A percentile compares a stretch with the other conserved stretches of the same genome.
Conservation (phyloP, 805 yeast genomes). For the Metschnikowia borealis region DNA sequence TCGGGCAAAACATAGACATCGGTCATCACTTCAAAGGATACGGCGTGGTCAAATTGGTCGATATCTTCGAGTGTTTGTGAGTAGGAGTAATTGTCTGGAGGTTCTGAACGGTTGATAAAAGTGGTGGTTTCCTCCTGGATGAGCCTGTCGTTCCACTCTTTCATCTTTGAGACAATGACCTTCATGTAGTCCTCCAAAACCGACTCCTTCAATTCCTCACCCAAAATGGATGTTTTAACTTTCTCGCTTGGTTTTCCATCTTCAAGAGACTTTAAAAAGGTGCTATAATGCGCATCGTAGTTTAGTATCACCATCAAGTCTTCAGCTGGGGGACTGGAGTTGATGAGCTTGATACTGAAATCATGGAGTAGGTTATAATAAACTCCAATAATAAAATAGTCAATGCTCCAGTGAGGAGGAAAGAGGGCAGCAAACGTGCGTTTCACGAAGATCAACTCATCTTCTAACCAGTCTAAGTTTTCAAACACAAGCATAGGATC, state of each 20-base stretch:
- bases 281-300: slow-evolving; percentile 64
- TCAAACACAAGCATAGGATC: slow-evolving; percentile 59
- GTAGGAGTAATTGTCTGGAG: slow-evolving; percentile 73
- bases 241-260: slow-evolving; percentile 39
- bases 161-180: slow-evolving; percentile 67
- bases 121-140: slow-evolving; percentile 61
- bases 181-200: slow-evolving; percentile 75
- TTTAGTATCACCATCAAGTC: slow-evolving; percentile 69
- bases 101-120: slow-evolving; percentile 60
- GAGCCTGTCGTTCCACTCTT: slow-evolving; percentile 78
- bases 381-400: slow-evolving; percentile 53
- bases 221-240: slow-evolving; percentile 49
- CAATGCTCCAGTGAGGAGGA: slow-evolving; percentile 74
- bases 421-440: slow-evolving; percentile 55
- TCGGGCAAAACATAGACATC: slow-evolving; percentile 64
- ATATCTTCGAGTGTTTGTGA: slow-evolving; percentile 38
- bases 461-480: slow-evolving; percentile 77
- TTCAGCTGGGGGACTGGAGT: slow-evolving; percentile 75
- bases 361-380: slow-evolving; percentile 66
- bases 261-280: slow-evolving; percentile 27
- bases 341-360: slow-evolving; percentile 60
- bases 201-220: slow-evolving; percentile 67
- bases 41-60: slow-evolving; percentile 31
- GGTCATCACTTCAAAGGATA: slow-evolving; percentile 36
- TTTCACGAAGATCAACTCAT: slow-evolving; percentile 67